Percentiles rank a stretch among this genome's conserved stretches.
phyloP scores from a whole-genome alignment of 345 rosid species.

The Melaleuca quinquenervia region DNA sequence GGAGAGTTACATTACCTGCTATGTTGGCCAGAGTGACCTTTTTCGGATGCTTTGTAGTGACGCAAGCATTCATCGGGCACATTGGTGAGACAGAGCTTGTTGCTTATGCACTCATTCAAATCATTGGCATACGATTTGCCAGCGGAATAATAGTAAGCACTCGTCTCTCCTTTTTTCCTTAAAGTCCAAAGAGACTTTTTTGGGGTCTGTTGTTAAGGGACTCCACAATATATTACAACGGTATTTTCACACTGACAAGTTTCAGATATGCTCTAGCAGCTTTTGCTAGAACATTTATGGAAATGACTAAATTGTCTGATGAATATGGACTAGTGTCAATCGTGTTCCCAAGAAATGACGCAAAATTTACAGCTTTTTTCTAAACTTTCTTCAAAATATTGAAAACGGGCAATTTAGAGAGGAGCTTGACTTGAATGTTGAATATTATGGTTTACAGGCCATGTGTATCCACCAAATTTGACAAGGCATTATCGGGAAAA shows the following conservation, averaged over 20 bases:
- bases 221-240: not conserved
- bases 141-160: slow-evolving; percentile 15
- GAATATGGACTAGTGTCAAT: not conserved
- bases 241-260: not conserved
- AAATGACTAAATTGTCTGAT: not conserved
- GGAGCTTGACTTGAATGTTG: not conserved
- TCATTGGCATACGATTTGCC: slow-evolving; percentile 8
- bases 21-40: slow-evolving; percentile 3
- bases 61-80: slow-evolving; percentile 20
- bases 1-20: slow-evolving; percentile 21
- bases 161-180: not conserved
- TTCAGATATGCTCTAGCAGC: not conserved
- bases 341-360: not conserved
- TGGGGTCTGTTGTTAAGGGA: not conserved
- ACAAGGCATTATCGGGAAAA: not conserved
- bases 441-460: not conserved
- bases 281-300: not conserved
- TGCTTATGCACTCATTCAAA: slow-evolving; percentile 19
- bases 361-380: not conserved
- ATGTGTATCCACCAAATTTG: not conserved
- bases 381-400: not conserved
- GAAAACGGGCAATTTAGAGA: not conserved
- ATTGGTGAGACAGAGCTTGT: slow-evolving; percentile 18
- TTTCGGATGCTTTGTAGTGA: slow-evolving; percentile 11
- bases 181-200: not conserved